A percentile compares a stretch with the other conserved stretches of the same genome.
Conservation (phyloP, 306 rosid species). For the Sicyos baderoa region DNA sequence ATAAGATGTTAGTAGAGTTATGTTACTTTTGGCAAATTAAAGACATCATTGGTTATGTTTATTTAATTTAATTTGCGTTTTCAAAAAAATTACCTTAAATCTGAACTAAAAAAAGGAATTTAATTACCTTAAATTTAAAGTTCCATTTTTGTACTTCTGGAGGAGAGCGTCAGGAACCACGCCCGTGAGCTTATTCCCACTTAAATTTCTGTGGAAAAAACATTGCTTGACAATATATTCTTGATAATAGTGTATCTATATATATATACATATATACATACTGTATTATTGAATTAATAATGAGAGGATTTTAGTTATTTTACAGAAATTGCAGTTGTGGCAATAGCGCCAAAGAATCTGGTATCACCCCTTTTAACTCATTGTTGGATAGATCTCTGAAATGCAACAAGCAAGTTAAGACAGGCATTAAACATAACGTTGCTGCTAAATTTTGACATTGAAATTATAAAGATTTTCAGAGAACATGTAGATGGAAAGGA, state of each 20-base stretch:
- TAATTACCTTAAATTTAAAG: background rate
- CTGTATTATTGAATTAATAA: no score
- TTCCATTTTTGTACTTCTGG: background rate
- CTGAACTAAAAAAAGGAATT: no score
- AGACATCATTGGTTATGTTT: no score
- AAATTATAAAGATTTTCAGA: no score
- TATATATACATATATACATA: no score
- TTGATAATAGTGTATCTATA: background rate
- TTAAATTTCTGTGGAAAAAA: background rate
- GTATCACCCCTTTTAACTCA: conserved; percentile 30
- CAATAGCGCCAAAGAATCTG: conserved; percentile 22
- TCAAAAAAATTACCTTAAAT: no score
- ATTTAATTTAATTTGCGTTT: background rate
- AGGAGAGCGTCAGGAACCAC: conserved; percentile 18
- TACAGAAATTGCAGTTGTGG: conserved; percentile 19
- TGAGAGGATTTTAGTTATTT: background rate
- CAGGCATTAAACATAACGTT: no score
- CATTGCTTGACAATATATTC: no score
- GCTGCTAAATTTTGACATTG: no score
- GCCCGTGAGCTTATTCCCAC: conserved; percentile 17
- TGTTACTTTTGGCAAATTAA: no score
- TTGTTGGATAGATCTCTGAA: conserved; percentile 12
- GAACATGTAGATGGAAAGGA: background rate
- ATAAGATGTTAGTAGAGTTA: no score
- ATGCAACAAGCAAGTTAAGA: no score